Evolutionary conservation across 2,329 filamentous ascomycete species (phyloP), one percentile per base, ranked within the genome.

Genomic region (Penicillium aurantiogriseum): DNA sequence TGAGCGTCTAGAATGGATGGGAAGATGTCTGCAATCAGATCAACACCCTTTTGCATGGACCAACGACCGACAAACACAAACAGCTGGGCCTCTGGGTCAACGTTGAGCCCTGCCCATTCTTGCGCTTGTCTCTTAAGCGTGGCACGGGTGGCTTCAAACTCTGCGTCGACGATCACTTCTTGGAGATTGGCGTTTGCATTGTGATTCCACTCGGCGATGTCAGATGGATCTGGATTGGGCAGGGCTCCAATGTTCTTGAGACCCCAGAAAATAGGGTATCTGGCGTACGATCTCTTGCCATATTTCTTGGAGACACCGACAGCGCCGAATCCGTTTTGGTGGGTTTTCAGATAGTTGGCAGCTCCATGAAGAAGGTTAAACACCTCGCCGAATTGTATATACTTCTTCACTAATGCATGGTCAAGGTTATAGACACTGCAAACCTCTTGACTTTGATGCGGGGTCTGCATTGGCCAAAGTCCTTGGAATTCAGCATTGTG

Each of bases 401-500:
- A 83, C 73, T 4, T 85, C 79, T 17, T 81, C 71, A 86, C 86
- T 36, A 88, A 76, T 11, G 85, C 86, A 88, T 88, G 31, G 5
- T 81, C 77, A 19, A 88, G 73, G 62, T 87, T 87, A 75, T 86
- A 88, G 39, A 88, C 84, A 3, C 79, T 77, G 70, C 85, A 88
- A 13, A 88, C 83, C 70, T 88, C 86, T 45, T 82, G 80, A 52
- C 79, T 78, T 65, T 88, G 86, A 48, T 83, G 79, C 6, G 80
- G 76, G 9, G 81, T 85, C 8, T 86, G 79, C 81, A 88, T 86
- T 0, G 85, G 84, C 86, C 86, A 88, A 23, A 88, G 77, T 58
- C 86, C 86, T 68, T 88, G 86, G 69, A 88, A 88, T 61, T 88
- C 86, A 50, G 86, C 86, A 62, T 88, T 88, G 72, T 88, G 86